phyloP scores from a whole-genome alignment of 2,329 filamentous ascomycete genomes.

The Aureobasidium uvarum region DNA sequence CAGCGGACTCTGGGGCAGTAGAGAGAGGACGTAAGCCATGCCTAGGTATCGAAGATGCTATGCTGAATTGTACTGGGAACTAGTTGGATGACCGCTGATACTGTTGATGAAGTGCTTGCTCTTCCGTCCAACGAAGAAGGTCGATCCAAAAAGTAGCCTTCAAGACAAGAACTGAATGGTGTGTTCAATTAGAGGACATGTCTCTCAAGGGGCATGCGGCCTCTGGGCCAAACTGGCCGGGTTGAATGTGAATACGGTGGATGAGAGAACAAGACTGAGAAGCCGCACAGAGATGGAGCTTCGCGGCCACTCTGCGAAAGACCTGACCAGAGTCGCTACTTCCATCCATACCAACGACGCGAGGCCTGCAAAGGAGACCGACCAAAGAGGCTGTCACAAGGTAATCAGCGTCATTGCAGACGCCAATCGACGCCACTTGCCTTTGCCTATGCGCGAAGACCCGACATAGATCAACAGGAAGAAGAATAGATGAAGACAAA shows the following conservation, averaged over 20 bases:
- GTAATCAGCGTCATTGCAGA: conserved; percentile 3
- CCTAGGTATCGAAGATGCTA: conserved; percentile 5
- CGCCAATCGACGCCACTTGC: conserved; percentile 5
- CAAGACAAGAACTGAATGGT: conserved; percentile 11
- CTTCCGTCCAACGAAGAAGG: conserved; percentile 11
- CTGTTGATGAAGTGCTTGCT: conserved; percentile 3
- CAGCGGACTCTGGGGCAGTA: conserved; percentile 25
- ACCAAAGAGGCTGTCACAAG: conserved; percentile 5
- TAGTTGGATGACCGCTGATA: conserved; percentile 3
- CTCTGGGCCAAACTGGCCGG: conserved; percentile 14
- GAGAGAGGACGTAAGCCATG: conserved; percentile 30
- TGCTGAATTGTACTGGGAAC: conserved; percentile 21
- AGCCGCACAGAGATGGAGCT: not conserved
- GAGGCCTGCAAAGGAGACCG: conserved; percentile 15
- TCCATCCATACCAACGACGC: conserved; percentile 4
- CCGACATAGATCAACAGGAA: not conserved
- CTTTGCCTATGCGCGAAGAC: not conserved
- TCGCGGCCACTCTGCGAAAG: not conserved
- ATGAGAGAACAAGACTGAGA: not conserved
- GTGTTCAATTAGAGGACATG: conserved; percentile 23
- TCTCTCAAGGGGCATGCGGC: conserved; percentile 12
- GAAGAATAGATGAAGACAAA: not conserved
- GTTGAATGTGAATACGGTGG: conserved; percentile 23
- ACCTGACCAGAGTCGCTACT: conserved; percentile 2
- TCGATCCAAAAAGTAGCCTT: conserved; percentile 15